phyloP scores from a whole-genome alignment of 805 yeast species.

The Yarrowia sp. region DNA sequence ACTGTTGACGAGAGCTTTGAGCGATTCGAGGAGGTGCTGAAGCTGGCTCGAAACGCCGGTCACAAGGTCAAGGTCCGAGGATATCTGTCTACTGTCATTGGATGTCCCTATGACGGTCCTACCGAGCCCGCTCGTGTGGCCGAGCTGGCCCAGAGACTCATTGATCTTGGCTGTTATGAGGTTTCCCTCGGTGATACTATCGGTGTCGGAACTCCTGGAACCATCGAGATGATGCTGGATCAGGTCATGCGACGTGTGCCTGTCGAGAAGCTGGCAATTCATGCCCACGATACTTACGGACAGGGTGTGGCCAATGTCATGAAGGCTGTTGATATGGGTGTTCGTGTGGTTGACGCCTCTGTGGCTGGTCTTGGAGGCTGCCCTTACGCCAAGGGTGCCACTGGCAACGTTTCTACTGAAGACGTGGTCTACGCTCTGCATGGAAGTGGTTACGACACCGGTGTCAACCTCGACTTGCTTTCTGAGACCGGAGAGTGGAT shows the following conservation, averaged over 20 bases:
- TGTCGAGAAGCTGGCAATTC: constrained; percentile 33
- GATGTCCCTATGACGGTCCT: constrained; percentile 38
- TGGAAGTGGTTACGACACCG: constrained; percentile 36
- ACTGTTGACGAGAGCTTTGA: constrained; percentile 33
- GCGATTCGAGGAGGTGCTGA: constrained; percentile 31
- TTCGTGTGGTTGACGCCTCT: constrained; percentile 35
- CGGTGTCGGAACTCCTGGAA: constrained; percentile 37
- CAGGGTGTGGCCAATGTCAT: constrained; percentile 38
- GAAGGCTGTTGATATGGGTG: constrained; percentile 36
- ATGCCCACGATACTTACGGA: constrained; percentile 39
- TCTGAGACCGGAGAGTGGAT: constrained; percentile 35
- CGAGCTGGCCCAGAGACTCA: constrained; percentile 31
- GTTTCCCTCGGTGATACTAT: constrained; percentile 39
- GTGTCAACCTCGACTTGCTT: constrained; percentile 33
- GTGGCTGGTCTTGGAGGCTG: constrained; percentile 40
- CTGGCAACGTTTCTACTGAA: constrained; percentile 38
- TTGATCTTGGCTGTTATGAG: constrained; percentile 38
- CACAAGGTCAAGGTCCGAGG: constrained; percentile 34
- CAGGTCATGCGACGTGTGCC: constrained; percentile 32
- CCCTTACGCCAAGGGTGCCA: constrained; percentile 39
- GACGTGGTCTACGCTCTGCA: constrained; percentile 36
- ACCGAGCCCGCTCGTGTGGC: constrained; percentile 36
- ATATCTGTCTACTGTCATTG: constrained; percentile 37
- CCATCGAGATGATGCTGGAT: constrained; percentile 32
- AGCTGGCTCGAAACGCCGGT: constrained; percentile 30